Evolutionary conservation across 2,329 filamentous ascomycete species (phyloP).

Genomic region (Fusarium aywerte): DNA sequence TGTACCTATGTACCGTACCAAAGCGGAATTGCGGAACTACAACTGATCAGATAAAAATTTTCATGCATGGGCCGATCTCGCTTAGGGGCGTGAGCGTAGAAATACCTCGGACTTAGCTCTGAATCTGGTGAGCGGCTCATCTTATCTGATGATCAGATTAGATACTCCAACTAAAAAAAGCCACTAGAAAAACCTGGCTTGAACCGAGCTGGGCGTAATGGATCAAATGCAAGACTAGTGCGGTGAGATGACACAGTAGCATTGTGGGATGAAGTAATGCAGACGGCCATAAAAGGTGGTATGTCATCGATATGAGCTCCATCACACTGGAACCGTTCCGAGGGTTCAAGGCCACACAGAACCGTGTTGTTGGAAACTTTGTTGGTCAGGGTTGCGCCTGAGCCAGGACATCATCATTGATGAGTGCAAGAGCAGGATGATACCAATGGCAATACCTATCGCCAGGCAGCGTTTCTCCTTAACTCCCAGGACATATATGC

Average conservation of each 20-base stretch:
- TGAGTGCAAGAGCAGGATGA: slow-evolving; percentile 12
- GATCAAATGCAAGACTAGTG: background rate
- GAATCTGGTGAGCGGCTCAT: slow-evolving; percentile 42
- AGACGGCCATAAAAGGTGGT: background rate
- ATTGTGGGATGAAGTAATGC: slow-evolving; percentile 12
- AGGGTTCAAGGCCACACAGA: slow-evolving; percentile 1
- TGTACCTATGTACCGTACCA: background rate
- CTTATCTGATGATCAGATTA: slow-evolving; percentile 61
- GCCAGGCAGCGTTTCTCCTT: slow-evolving; percentile 1
- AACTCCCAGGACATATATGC: slow-evolving; percentile 6
- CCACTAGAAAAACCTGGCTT: slow-evolving; percentile 27
- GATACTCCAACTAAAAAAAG: slow-evolving; percentile 44
- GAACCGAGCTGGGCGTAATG: background rate
- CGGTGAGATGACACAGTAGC: slow-evolving; percentile 1
- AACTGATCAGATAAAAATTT: slow-evolving; percentile 46
- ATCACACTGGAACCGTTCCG: slow-evolving; percentile 15
- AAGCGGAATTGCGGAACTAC: slow-evolving; percentile 10
- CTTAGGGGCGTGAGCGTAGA: slow-evolving; percentile 29
- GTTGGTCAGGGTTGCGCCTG: background rate
- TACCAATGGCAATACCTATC: slow-evolving; percentile 19
- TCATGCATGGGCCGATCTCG: slow-evolving; percentile 40
- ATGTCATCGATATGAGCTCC: slow-evolving; percentile 6
- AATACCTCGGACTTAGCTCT: slow-evolving; percentile 1
- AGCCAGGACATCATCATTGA: background rate
- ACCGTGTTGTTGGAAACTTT: background rate